Evolutionary conservation across 1,284 basidiomycete species (phyloP).

Genomic region (Leucoagaricus sp.): DNA sequence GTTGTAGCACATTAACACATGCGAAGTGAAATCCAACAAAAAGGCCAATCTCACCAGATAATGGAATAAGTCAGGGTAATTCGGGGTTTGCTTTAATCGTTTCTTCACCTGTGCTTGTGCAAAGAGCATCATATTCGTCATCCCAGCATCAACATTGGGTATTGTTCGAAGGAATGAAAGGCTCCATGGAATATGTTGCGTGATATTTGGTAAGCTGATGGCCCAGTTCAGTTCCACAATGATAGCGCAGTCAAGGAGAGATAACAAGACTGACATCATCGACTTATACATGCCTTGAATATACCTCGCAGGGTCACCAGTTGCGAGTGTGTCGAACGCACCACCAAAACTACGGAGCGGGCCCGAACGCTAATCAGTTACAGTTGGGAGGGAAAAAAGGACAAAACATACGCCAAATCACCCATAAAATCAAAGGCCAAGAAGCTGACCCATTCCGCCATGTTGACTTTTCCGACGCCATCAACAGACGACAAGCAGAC

Average conservation of each 20-base stretch:
- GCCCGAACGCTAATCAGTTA: not conserved
- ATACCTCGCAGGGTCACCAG: constrained; percentile 39
- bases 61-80: constrained; percentile 50
- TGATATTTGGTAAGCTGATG: constrained; percentile 34
- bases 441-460: constrained; percentile 49
- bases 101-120: constrained; percentile 35
- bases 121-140: constrained; percentile 30
- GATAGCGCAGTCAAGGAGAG: too few species aligned
- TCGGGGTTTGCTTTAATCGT: constrained; percentile 35
- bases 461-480: constrained; percentile 29
- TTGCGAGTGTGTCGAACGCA: constrained; percentile 28
- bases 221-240: not conserved
- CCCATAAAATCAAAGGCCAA: constrained; percentile 68
- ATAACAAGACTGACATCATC: constrained; percentile 33
- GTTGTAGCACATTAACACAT: not conserved
- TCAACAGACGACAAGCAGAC: constrained; percentile 13
- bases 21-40: not conserved
- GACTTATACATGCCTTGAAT: constrained; percentile 39
- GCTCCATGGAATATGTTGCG: constrained; percentile 46
- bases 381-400: too few species aligned
- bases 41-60: constrained; percentile 34
- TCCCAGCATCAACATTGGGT: constrained; percentile 22
- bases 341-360: constrained; percentile 15
- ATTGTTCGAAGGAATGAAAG: constrained; percentile 18
- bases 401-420: constrained; percentile 51